Percentiles rank a stretch among this genome's conserved stretches.
phyloP scores from a whole-genome alignment of 225 moss, liverwort and hornwort genomes.

The Marchantia polymorpha region DNA sequence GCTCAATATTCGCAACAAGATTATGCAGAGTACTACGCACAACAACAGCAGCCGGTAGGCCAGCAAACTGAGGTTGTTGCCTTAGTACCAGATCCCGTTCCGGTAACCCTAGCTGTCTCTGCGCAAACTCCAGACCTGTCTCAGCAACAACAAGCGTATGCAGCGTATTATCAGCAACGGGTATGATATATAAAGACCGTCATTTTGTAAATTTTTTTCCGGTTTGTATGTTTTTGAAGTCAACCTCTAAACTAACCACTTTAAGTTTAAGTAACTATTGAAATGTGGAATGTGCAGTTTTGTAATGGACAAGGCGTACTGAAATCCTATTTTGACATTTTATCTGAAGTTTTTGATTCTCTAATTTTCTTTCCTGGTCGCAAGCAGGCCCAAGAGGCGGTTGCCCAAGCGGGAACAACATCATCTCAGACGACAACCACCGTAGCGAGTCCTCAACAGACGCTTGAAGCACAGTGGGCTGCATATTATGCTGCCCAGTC shows the following conservation, averaged over 20 bases:
- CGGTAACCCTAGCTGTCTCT: constrained; percentile 19
- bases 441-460: constrained; percentile 24
- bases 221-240: neutral
- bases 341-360: neutral
- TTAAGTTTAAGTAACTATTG: neutral
- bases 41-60: constrained; percentile 36
- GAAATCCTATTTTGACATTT: neutral
- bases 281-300: neutral
- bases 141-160: constrained; percentile 46
- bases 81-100: constrained; percentile 13
- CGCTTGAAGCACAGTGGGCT: constrained; percentile 54
- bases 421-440: constrained; percentile 22
- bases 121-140: constrained; percentile 32
- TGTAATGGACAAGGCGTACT: neutral
- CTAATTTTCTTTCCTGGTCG: neutral
- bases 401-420: constrained; percentile 33
- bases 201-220: neutral
- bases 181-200: constrained; percentile 11
- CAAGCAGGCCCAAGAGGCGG: constrained; percentile 43
- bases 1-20: constrained; percentile 39
- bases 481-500: constrained; percentile 51
- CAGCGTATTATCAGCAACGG: constrained; percentile 48
- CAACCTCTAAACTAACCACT: neutral
- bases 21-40: constrained; percentile 39
- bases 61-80: constrained; percentile 29